phyloP scores from a whole-genome alignment of 1,139 yeast genomes.

The Geotrichum europaeum region DNA sequence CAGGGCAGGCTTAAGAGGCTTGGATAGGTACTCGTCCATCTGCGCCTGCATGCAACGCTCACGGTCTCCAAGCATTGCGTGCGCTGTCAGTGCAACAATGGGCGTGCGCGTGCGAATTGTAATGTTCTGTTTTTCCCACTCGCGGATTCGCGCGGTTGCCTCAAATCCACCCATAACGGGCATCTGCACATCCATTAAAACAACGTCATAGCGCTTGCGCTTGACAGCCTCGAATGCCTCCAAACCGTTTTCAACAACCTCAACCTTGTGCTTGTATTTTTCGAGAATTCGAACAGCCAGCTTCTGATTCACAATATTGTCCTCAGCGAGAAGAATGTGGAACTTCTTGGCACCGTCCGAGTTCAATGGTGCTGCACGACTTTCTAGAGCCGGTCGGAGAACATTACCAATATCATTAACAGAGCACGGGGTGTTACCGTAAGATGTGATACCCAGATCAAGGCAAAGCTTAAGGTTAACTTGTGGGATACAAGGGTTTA shows the following conservation, averaged over 20 bases:
- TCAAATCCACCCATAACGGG: conserved; percentile 94
- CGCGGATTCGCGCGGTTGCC: conserved; percentile 78
- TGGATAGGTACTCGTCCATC: conserved; percentile 85
- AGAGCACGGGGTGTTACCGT: conserved; percentile 83
- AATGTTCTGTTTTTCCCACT: conserved; percentile 77
- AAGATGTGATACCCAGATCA: conserved; percentile 80
- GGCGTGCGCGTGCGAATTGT: conserved; percentile 78
- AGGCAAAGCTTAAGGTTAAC: conserved; percentile 75
- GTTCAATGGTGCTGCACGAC: conserved; percentile 72
- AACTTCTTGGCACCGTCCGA: conserved; percentile 73
- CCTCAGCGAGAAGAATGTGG: conserved; percentile 76
- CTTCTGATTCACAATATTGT: conserved; percentile 79
- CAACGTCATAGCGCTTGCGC: conserved; percentile 64
- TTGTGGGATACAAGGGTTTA: conserved; percentile 72
- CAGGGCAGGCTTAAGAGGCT: conserved; percentile 77
- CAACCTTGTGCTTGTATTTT: conserved; percentile 18
- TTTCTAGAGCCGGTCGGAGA: conserved; percentile 75
- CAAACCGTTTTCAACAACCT: conserved; percentile 66
- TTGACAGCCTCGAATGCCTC: conserved; percentile 77
- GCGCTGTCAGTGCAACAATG: conserved; percentile 83
- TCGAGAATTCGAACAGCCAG: conserved; percentile 50
- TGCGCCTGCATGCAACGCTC: conserved; percentile 81
- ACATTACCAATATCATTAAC: conserved; percentile 77
- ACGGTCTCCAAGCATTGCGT: conserved; percentile 87
- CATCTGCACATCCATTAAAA: conserved; percentile 91